These are phyloP conservation scores for Apiotrichum domesticum DNA, from an alignment of 1,284 basidiomycete species.

Conservation along the genomic window DNA sequence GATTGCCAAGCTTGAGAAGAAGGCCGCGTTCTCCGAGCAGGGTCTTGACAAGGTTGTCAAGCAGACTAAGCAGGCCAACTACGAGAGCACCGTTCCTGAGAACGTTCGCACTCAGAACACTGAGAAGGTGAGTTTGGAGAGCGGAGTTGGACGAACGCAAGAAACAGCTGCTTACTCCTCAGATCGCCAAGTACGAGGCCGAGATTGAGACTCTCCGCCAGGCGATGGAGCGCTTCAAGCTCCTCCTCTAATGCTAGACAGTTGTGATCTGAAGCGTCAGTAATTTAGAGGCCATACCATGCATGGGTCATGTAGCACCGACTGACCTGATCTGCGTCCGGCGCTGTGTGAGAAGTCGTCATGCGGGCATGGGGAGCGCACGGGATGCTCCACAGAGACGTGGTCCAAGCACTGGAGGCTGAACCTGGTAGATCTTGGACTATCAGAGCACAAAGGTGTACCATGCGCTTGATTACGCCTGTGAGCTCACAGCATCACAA, in stretches of 20 bases:
- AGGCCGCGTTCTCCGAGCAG: conserved; percentile 62
- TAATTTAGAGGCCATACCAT: background rate
- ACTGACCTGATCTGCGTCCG: too few relatives aligned
- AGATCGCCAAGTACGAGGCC: conserved; percentile 42
- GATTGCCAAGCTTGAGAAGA: conserved; percentile 81
- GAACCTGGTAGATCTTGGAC: too few relatives aligned
- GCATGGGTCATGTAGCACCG: too few relatives aligned
- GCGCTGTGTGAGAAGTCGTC: too few relatives aligned
- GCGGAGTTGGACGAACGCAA: too few relatives aligned
- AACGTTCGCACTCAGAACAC: conserved; percentile 67
- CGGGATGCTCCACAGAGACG: too few relatives aligned
- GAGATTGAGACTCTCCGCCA: conserved; percentile 45
- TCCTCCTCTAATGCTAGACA: conserved; percentile 26
- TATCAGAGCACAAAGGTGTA: too few relatives aligned
- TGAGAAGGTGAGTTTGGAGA: conserved; percentile 59
- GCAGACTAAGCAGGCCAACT: conserved; percentile 66
- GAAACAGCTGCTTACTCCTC: background rate
- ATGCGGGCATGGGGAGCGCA: too few relatives aligned
- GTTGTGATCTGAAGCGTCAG: background rate
- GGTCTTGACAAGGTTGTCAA: conserved; percentile 72
- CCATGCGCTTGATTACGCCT: too few relatives aligned
- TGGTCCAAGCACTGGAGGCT: too few relatives aligned
- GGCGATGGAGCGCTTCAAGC: conserved; percentile 45
- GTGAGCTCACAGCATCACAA: too few relatives aligned
- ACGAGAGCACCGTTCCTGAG: conserved; percentile 69